A percentile compares a stretch with the other conserved stretches of the same genome.
phyloP scores from a whole-genome alignment of 352 stramenopile species.

The Pythium brachiatum region DNA sequence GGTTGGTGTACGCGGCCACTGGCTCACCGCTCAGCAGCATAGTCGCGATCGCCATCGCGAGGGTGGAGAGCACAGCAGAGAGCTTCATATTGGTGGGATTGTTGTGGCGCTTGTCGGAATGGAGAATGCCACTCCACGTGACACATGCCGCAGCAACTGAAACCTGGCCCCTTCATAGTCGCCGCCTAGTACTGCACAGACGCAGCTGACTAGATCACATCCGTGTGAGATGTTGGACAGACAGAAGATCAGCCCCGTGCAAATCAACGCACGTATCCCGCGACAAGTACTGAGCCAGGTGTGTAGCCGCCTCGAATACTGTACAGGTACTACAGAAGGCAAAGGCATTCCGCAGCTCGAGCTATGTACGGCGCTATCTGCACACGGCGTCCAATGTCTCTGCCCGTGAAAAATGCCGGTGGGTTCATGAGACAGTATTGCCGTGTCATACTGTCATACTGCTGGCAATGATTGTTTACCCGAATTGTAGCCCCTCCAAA shows the following conservation, averaged over 20 bases:
- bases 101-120: not conserved
- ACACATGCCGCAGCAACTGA: conserved; percentile 1
- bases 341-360: too few relatives aligned
- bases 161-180: too few relatives aligned
- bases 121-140: not conserved
- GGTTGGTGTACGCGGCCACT: conserved; percentile 41
- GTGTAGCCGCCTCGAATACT: too few relatives aligned
- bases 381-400: too few relatives aligned
- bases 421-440: not conserved
- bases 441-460: not conserved
- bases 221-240: not conserved
- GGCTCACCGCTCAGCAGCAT: not conserved
- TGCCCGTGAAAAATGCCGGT: not conserved
- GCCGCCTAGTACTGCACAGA: not conserved
- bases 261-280: not conserved
- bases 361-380: too few relatives aligned
- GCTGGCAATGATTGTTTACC: conserved; percentile 4
- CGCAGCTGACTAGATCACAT: not conserved
- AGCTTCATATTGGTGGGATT: not conserved
- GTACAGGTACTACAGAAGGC: too few relatives aligned
- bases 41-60: conserved; percentile 2
- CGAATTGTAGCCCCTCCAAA: conserved; percentile 5
- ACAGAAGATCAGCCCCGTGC: not conserved
- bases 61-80: not conserved
- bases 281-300: not conserved